Conservation (phyloP, 2,329 filamentous ascomycete genomes). For the Stagonosporopsis chrysanthemi region DNA sequence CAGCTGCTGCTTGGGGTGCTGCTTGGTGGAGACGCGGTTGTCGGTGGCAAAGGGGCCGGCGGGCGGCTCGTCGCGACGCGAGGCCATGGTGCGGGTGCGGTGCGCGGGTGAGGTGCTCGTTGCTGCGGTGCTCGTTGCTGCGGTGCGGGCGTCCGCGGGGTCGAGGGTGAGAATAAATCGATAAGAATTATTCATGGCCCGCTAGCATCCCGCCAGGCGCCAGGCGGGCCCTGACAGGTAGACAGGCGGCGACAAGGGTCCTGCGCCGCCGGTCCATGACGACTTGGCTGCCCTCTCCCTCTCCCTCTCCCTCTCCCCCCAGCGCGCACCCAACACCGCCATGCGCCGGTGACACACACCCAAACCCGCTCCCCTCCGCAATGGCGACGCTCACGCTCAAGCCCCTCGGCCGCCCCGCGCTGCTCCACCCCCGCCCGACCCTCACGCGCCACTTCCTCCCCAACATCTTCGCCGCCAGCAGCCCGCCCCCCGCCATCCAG, state of each 20-base stretch:
- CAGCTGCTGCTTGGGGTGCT: slow-evolving; percentile 53
- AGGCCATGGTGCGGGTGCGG: slow-evolving; percentile 24
- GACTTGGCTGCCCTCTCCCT: not conserved
- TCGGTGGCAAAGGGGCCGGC: slow-evolving; percentile 28
- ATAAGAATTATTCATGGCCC: slow-evolving; percentile 2
- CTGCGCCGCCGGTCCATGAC: not conserved
- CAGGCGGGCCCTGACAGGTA: not conserved
- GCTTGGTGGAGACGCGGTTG: slow-evolving; percentile 42
- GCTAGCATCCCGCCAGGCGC: not conserved
- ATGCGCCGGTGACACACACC: slow-evolving; percentile 25
- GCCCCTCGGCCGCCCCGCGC: slow-evolving; percentile 38
- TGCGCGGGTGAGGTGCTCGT: slow-evolving; percentile 10
- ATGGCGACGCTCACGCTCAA: slow-evolving; percentile 40
- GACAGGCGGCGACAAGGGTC: not conserved
- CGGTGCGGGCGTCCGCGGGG: too few species aligned
- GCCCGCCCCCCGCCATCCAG: slow-evolving; percentile 56
- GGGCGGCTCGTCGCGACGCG: slow-evolving; percentile 17
- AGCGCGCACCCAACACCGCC: slow-evolving; percentile 9
- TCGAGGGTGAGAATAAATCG: slow-evolving; percentile 7
- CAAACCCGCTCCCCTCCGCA: slow-evolving; percentile 5
- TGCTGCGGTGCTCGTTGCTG: slow-evolving; percentile 14
- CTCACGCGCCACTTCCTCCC: slow-evolving; percentile 51
- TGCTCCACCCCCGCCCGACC: not conserved
- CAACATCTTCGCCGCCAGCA: slow-evolving; percentile 54
- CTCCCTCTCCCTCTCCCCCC: not conserved